Base-by-base conservation (phyloP, 2,329 filamentous ascomycete species). In the Cercospora beticola region DNA sequence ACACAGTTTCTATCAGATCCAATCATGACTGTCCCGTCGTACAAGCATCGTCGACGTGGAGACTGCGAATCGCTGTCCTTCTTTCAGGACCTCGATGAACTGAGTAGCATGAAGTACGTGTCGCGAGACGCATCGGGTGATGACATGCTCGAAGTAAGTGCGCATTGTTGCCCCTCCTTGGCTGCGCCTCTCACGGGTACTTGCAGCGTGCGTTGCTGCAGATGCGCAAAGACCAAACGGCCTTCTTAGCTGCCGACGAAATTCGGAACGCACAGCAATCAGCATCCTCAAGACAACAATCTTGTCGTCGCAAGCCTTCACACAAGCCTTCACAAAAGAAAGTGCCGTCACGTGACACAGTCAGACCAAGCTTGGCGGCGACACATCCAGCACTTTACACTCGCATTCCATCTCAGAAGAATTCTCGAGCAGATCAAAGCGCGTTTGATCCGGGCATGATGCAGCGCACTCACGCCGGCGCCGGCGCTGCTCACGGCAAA, bases 111-210 rank as follows among this genome's bases (percentile, higher is more conserved):
- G 64, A 54, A 26, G 40, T 10, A 16, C 43, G 59, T 30, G 52
- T 21, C 18, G 61, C 52, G 46, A 26, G 62, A 43, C 26, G 33
- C 54, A 46, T 40, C 16, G 26, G 57, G 49, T 52, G 54, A 36
- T 28, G 60, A 68, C n/a, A 40, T 58, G 63, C 63, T 71, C 36
- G 65, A 71, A 62, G 70, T 71, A 66, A 65, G 70, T 70, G 52
- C 58, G 58, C 54, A 21, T 26, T 21, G 56, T 23, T 33, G 56
- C 46, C 68, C 64, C 61, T 68, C 40, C 46, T 62, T 59, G 31
- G 54, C 60, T 69, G 52, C 54, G 36, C 62, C 30, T 69, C 65
- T 70, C 65, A 70, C 43, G 66, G 33, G 33, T 66, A 26, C 58
- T 63, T 63, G 46, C 70, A 71, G 70, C 49, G 61, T 31, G 70